Percentiles rank a stretch among this genome's conserved stretches.
phyloP scores from a whole-genome alignment of 495 filamentous ascomycete genomes.

The Xylaria telfairii region DNA sequence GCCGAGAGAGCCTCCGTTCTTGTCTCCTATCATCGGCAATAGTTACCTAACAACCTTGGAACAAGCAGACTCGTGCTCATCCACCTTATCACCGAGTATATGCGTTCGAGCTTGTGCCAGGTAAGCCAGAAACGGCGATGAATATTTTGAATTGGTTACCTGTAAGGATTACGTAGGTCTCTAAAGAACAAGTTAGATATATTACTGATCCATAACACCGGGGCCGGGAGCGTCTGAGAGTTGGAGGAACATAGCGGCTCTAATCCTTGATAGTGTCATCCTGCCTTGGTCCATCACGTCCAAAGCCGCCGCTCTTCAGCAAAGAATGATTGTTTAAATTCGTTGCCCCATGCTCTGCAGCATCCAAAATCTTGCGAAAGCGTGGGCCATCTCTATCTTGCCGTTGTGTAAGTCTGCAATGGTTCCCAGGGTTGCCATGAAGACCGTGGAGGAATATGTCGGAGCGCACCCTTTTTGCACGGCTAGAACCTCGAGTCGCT shows the following conservation, averaged over 20 bases:
- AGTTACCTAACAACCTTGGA: constrained; percentile 14
- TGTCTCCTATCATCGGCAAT: constrained; percentile 15
- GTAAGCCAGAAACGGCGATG: neutral
- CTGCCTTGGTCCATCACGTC: neutral
- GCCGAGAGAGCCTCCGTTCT: constrained; percentile 5
- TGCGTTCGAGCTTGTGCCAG: neutral
- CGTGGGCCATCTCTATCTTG: neutral
- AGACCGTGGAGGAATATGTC: neutral
- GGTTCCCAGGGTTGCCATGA: neutral
- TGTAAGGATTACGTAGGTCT: constrained; percentile 14
- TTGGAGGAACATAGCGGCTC: neutral
- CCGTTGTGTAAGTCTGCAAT: neutral
- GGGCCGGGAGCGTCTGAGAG: neutral
- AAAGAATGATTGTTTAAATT: neutral
- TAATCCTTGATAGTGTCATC: neutral
- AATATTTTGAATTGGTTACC: constrained; percentile 19
- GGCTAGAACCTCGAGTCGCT: constrained; percentile 4
- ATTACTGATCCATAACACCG: constrained; percentile 14
- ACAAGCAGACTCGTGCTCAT: neutral
- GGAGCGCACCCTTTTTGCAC: neutral
- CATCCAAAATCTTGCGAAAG: neutral
- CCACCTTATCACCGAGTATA: neutral
- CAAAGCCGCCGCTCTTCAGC: neutral
- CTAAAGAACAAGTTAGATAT: constrained; percentile 10
- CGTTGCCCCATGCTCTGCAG: neutral